Conservation (phyloP, 225 moss, liverwort and hornwort genomes). For the Anthoceros angustus region DNA sequence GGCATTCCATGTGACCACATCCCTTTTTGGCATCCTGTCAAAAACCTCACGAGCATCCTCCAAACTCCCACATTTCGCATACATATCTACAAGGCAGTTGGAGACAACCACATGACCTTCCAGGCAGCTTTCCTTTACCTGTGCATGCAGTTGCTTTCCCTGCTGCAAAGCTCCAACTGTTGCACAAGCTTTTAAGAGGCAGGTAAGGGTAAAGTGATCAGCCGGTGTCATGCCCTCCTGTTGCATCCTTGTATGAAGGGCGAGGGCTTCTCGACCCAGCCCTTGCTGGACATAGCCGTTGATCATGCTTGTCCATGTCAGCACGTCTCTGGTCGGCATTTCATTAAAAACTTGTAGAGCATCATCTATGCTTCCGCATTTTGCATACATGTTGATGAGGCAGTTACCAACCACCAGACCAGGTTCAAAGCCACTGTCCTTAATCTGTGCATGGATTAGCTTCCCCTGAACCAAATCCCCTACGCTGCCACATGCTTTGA, state of each 20-base stretch:
- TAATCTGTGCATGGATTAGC: neutral
- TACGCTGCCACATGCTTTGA: neutral
- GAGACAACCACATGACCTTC: neutral
- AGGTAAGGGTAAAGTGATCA: neutral
- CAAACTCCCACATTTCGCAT: constrained; percentile 2
- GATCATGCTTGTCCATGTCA: neutral
- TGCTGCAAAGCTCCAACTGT: neutral
- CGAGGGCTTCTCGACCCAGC: neutral
- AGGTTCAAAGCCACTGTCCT: neutral
- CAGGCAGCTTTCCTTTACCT: neutral
- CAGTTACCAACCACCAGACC: neutral
- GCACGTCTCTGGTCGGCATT: constrained; percentile 1
- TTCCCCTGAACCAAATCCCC: neutral
- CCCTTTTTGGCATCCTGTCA: neutral
- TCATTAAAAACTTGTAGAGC: neutral
- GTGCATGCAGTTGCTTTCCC: neutral
- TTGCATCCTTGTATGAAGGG: neutral
- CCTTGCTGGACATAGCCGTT: neutral
- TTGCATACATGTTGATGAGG: neutral
- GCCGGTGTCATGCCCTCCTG: neutral
- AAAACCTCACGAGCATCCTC: neutral
- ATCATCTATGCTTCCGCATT: neutral
- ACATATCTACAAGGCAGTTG: neutral
- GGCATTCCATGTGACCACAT: neutral
- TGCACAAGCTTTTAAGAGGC: neutral